Conservation (phyloP, 306 rosid genomes). For the Vigna radiata region DNA sequence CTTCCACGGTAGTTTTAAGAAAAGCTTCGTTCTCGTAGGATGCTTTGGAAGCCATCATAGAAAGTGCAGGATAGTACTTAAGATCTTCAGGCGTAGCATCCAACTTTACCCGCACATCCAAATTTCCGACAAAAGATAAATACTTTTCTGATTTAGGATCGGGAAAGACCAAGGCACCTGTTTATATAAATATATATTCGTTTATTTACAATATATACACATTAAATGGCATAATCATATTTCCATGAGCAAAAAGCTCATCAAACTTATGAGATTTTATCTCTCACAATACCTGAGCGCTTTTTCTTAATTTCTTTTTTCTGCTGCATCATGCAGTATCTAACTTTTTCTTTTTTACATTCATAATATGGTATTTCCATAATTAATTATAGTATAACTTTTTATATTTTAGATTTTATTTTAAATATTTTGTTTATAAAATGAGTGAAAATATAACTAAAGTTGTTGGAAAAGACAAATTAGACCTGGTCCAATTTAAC, state of each 20-base stretch:
- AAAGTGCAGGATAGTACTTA: slow-evolving; percentile 49
- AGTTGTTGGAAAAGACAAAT: no score
- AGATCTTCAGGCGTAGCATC: slow-evolving; percentile 46
- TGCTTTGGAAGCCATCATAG: slow-evolving; percentile 63
- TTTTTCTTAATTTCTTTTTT: no score
- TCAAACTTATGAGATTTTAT: neutral
- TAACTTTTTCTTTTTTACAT: no score
- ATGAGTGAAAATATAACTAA: neutral
- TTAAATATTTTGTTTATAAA: no score
- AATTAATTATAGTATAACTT: no score
- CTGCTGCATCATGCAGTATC: no score
- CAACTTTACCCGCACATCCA: slow-evolving; percentile 51
- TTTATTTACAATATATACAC: neutral
- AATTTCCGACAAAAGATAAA: slow-evolving; percentile 52
- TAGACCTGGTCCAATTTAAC: no score
- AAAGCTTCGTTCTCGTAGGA: slow-evolving; percentile 51
- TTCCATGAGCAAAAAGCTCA: neutral
- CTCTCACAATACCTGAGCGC: neutral
- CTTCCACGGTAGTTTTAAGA: slow-evolving; percentile 38
- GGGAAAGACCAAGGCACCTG: slow-evolving; percentile 42
- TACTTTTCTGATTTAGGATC: slow-evolving; percentile 48
- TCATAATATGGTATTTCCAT: no score
- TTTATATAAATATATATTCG: neutral
- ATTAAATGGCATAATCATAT: neutral
- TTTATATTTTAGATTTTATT: no score